These are phyloP conservation scores for Crithidia bombi DNA, from an alignment of 208 protist genomes.

Conservation along the genomic window DNA sequence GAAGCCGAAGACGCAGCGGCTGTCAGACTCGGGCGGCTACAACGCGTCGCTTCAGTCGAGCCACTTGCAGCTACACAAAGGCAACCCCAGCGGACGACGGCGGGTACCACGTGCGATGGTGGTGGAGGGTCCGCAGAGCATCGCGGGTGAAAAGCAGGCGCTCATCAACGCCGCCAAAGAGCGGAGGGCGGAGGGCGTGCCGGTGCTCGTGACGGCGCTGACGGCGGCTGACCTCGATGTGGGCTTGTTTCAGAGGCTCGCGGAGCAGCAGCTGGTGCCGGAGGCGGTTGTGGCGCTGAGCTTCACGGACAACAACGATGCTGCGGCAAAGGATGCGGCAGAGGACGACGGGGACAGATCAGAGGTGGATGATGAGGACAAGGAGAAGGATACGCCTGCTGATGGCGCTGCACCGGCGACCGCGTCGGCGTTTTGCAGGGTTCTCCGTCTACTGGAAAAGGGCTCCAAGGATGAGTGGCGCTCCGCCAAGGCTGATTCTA, in stretches of 20 bases:
- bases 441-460: constrained; percentile 24
- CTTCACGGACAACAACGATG: neutral
- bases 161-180: constrained; percentile 44
- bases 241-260: constrained; percentile 13
- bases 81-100: constrained; percentile 1
- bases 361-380: neutral
- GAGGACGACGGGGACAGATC: constrained; percentile 17
- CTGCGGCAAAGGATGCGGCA: neutral
- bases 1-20: constrained; percentile 41
- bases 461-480: neutral
- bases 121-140: constrained; percentile 17
- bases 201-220: constrained; percentile 59
- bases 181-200: constrained; percentile 32
- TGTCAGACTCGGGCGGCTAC: neutral
- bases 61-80: constrained; percentile 15
- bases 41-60: constrained; percentile 14
- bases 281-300: constrained; percentile 33
- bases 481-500: neutral
- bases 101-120: constrained; percentile 22
- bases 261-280: constrained; percentile 24
- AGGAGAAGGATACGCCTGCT: constrained; percentile 2
- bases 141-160: constrained; percentile 42
- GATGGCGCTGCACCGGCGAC: neutral
- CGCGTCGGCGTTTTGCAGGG: constrained; percentile 18
- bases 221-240: constrained; percentile 12